Evolutionary conservation across 345 rosid genomes (phyloP).

Genomic region (Mercurialis annua): DNA sequence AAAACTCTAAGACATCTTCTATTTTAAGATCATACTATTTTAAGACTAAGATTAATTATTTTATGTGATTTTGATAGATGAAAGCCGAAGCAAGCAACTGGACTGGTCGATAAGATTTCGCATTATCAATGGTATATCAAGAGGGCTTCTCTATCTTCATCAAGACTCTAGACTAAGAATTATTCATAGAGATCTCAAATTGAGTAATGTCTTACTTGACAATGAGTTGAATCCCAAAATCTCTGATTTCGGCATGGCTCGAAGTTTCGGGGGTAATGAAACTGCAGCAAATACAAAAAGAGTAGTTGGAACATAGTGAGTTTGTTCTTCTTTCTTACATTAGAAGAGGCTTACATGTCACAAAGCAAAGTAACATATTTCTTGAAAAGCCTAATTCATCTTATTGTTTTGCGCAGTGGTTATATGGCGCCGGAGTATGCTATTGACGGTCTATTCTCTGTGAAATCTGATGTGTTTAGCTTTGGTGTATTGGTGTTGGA

Average conservation of each 20-base stretch:
- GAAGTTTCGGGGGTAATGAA: constrained; percentile 8
- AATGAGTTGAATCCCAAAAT: no score
- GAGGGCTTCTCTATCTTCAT: constrained; percentile 18
- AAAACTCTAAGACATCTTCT: no score
- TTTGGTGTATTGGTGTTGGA: constrained; percentile 15
- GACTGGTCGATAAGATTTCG: constrained; percentile 7
- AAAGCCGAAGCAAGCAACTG: not conserved
- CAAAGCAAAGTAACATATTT: not conserved
- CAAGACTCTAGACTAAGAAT: no score
- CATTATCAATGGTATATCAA: constrained; percentile 11
- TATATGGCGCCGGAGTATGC: constrained; percentile 18
- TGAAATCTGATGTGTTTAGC: constrained; percentile 17
- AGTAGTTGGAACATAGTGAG: constrained; percentile 21
- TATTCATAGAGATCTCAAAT: no score
- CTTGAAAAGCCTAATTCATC: no score
- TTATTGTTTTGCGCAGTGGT: constrained; percentile 4
- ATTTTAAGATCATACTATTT: no score
- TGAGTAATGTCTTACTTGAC: no score
- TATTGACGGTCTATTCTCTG: not conserved
- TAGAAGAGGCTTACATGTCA: no score
- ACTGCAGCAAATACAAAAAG: constrained; percentile 5
- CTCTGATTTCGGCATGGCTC: constrained; percentile 21
- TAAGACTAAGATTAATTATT: not conserved
- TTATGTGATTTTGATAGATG: not conserved
- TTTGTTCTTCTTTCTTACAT: not conserved